Conservation (phyloP, 371 early-diverging fungal species). For the Rhizopus delemar region DNA sequence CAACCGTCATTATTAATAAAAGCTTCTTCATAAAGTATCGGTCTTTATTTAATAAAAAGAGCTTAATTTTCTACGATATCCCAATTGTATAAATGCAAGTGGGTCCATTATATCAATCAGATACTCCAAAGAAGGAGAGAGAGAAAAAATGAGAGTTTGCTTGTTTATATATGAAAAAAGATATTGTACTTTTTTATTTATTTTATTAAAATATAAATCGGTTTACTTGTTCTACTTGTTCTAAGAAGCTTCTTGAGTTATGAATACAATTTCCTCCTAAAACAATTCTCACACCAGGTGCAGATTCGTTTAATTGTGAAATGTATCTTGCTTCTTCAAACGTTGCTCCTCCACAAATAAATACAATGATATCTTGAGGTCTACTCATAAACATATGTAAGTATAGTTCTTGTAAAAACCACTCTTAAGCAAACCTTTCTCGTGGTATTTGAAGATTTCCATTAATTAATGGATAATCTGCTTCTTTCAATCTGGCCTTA, state of each 20-base stretch:
- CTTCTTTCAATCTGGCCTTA: constrained; percentile 80
- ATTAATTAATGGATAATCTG: constrained; percentile 78
- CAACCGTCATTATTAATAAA: no score
- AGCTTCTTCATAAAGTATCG: no score
- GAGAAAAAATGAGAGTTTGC: neutral
- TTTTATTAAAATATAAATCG: constrained; percentile 6
- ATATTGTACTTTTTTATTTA: constrained; percentile 6
- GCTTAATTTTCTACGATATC: no score
- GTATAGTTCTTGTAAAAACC: neutral
- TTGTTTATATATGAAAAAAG: neutral
- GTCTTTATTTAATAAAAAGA: no score
- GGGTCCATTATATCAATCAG: no score
- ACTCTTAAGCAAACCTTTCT: constrained; percentile 55
- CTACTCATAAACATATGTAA: constrained; percentile 33
- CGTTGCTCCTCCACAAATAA: constrained; percentile 91
- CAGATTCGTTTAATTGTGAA: constrained; percentile 73
- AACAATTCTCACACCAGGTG: constrained; percentile 78
- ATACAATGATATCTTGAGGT: constrained; percentile 92
- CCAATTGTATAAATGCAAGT: no score
- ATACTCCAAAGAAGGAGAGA: neutral
- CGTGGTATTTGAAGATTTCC: constrained; percentile 37
- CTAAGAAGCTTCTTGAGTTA: constrained; percentile 58
- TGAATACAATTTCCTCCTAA: constrained; percentile 90
- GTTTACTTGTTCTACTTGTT: constrained; percentile 16
- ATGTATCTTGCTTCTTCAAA: constrained; percentile 90